Evolutionary conservation across 805 yeast species (phyloP).

Genomic region (Naumovozyma castellii): DNA sequence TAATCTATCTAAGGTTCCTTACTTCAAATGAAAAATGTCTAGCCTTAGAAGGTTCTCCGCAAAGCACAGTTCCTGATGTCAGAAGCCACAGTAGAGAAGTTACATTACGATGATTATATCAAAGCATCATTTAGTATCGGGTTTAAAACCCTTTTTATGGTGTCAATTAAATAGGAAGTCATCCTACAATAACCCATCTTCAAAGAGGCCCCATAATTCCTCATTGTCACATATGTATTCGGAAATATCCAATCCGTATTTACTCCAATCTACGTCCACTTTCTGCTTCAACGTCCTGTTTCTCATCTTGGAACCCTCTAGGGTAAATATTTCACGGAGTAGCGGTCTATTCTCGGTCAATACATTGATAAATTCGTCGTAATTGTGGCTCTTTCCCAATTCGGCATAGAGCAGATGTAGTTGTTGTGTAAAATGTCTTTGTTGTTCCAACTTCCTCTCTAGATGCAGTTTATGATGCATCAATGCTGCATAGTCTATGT

Average conservation of each 20-base stretch:
- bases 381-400: constrained; percentile 23
- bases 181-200: constrained; percentile 13
- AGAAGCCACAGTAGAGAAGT: too few relatives aligned
- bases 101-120: too few relatives aligned
- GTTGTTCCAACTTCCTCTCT: constrained; percentile 13
- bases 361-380: constrained; percentile 25
- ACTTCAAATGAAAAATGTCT: too few relatives aligned
- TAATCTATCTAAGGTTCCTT: too few relatives aligned
- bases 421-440: constrained; percentile 16
- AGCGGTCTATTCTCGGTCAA: constrained; percentile 18
- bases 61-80: too few relatives aligned
- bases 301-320: constrained; percentile 14
- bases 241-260: constrained; percentile 20
- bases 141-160: too few relatives aligned
- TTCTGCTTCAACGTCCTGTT: neutral
- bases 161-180: too few relatives aligned
- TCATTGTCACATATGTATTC: constrained; percentile 18
- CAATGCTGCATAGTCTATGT: constrained; percentile 17
- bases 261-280: constrained; percentile 16
- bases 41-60: too few relatives aligned
- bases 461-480: constrained; percentile 16
- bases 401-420: constrained; percentile 20
- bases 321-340: constrained; percentile 24
- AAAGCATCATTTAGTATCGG: too few relatives aligned
- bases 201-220: constrained; percentile 12